Evolutionary conservation across 805 yeast species (phyloP).

Genomic region (Candida ficus): DNA sequence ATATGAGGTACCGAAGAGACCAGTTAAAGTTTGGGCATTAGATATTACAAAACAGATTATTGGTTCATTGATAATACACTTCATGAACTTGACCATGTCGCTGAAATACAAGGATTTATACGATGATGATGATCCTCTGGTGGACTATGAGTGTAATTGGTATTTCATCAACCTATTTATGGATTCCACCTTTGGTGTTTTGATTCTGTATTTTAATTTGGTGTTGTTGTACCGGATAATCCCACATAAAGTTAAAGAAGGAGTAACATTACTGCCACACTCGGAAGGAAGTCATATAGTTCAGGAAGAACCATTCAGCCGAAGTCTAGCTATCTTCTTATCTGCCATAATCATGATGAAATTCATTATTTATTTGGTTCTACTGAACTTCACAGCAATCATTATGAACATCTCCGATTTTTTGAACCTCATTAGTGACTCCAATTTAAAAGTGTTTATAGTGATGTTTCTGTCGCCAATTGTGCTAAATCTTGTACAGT

Average conservation of each 20-base stretch:
- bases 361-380: constrained; percentile 47
- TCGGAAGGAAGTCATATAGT: background rate
- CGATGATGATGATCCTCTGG: constrained; percentile 29
- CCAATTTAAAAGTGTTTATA: constrained; percentile 77
- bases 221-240: constrained; percentile 44
- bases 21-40: constrained; percentile 83
- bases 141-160: constrained; percentile 85
- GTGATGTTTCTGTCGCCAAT: constrained; percentile 83
- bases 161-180: constrained; percentile 82
- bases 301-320: constrained; percentile 40
- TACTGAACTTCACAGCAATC: constrained; percentile 34
- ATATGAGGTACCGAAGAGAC: constrained; percentile 79
- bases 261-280: constrained; percentile 28
- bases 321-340: constrained; percentile 60
- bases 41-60: constrained; percentile 87
- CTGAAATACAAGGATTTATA: constrained; percentile 35
- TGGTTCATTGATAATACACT: constrained; percentile 83
- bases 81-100: constrained; percentile 68
- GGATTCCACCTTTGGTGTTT: constrained; percentile 93
- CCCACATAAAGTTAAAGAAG: constrained; percentile 50
- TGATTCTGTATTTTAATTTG: constrained; percentile 60
- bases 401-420: constrained; percentile 67
- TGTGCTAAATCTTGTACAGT: constrained; percentile 68
- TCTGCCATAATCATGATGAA: constrained; percentile 62
- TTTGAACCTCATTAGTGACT: constrained; percentile 38